Evolutionary conservation across 345 rosid species (phyloP).

Genomic region (Garcia nutans): DNA sequence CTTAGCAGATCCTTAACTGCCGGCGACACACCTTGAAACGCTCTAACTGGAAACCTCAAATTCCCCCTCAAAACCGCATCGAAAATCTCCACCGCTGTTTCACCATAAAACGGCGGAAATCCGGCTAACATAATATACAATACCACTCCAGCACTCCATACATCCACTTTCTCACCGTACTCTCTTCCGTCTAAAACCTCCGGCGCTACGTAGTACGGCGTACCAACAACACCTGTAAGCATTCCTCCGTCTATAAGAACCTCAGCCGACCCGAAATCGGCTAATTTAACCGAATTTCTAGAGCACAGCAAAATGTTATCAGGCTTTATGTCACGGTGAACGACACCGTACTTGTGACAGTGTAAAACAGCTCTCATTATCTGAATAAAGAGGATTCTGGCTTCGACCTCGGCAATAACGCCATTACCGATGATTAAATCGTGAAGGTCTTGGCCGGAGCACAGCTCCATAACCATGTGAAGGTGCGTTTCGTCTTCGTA

Average conservation of each 20-base stretch:
- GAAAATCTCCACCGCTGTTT: slow-evolving; percentile 61
- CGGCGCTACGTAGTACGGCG: slow-evolving; percentile 83
- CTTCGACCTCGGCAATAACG: slow-evolving; percentile 38
- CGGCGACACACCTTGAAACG: slow-evolving; percentile 45
- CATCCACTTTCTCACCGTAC: slow-evolving; percentile 72
- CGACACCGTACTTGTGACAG: slow-evolving; percentile 61
- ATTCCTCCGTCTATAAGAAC: slow-evolving; percentile 27
- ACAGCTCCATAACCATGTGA: slow-evolving; percentile 58
- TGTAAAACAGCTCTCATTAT: slow-evolving; percentile 59
- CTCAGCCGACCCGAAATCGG: slow-evolving; percentile 74
- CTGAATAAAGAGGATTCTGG: slow-evolving; percentile 45
- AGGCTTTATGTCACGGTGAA: slow-evolving; percentile 78
- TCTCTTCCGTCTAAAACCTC: slow-evolving; percentile 73
- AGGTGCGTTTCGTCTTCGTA: slow-evolving; percentile 58
- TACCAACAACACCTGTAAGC: slow-evolving; percentile 62
- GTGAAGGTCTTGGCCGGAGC: slow-evolving; percentile 56
- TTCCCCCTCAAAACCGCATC: slow-evolving; percentile 67
- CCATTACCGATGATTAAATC: slow-evolving; percentile 37
- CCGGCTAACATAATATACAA: slow-evolving; percentile 74
- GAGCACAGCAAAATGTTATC: slow-evolving; percentile 64
- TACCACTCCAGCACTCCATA: slow-evolving; percentile 84
- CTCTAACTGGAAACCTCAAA: slow-evolving; percentile 57
- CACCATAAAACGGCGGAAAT: slow-evolving; percentile 72
- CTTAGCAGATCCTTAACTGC: slow-evolving; percentile 68
- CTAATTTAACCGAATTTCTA: slow-evolving; percentile 40